These are phyloP conservation scores for Metschnikowia continentalis DNA, from an alignment of 805 yeast species.

Conservation along the genomic window DNA sequence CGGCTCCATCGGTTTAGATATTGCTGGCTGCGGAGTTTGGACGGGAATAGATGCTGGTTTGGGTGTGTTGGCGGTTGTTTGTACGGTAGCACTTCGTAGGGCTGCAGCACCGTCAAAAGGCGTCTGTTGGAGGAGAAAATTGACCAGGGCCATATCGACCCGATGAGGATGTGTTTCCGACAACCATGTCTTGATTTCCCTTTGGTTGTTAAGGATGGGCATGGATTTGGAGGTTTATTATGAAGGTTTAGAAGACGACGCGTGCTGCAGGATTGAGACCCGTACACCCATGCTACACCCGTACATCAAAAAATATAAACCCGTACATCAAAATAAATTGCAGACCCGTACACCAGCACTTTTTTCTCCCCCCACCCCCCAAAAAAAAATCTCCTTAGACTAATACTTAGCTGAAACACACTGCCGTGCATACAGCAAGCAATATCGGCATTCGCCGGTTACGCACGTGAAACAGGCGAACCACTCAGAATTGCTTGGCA, in stretches of 20 bases:
- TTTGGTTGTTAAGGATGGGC: conserved; percentile 18
- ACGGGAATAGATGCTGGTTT: neutral
- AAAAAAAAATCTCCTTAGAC: neutral
- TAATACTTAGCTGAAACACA: no score
- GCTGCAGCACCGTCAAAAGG: neutral
- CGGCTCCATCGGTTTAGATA: neutral
- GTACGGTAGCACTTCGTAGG: neutral
- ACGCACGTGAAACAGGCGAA: no score
- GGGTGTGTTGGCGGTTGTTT: neutral
- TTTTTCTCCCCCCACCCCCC: no score
- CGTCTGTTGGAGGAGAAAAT: neutral
- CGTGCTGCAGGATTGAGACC: neutral
- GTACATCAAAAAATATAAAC: neutral
- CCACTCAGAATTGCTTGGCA: no score
- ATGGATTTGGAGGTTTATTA: conserved; percentile 2
- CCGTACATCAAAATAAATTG: no score
- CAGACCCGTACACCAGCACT: neutral
- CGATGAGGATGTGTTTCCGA: conserved; percentile 11
- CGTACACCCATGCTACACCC: neutral
- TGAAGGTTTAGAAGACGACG: neutral
- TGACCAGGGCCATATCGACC: conserved; percentile 11
- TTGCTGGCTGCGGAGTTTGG: neutral
- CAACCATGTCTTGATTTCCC: conserved; percentile 16
- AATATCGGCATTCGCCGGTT: no score
- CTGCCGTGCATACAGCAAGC: neutral